phyloP scores from a whole-genome alignment of 495 filamentous ascomycete species.

The Tetracladium setigerum region DNA sequence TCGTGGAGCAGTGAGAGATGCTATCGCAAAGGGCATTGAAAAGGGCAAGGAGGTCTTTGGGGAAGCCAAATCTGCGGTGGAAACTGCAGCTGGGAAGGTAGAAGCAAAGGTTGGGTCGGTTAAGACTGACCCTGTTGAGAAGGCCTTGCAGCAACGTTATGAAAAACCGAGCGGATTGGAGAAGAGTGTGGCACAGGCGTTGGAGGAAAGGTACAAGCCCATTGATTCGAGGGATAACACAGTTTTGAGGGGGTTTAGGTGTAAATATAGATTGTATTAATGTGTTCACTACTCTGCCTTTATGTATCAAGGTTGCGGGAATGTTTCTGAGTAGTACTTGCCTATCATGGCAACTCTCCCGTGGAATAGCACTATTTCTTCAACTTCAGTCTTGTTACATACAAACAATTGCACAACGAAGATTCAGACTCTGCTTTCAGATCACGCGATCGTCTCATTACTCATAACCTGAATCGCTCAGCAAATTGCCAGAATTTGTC shows the following conservation, averaged over 20 bases:
- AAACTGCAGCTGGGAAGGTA: conserved; percentile 21
- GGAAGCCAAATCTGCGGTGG: conserved; percentile 24
- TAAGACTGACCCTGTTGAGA: conserved; percentile 31
- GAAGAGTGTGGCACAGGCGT: conserved; percentile 34
- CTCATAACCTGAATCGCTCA: too few relatives aligned
- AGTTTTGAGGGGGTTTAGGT: conserved; percentile 26
- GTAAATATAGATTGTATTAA: neutral
- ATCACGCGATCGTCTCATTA: too few relatives aligned
- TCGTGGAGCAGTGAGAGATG: conserved; percentile 22
- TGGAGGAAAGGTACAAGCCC: conserved; percentile 40
- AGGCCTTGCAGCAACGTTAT: conserved; percentile 38
- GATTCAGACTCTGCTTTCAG: too few relatives aligned
- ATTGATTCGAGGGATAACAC: conserved; percentile 33
- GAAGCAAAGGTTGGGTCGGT: conserved; percentile 15
- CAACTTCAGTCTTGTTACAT: too few relatives aligned
- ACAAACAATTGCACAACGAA: too few relatives aligned
- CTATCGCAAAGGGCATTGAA: conserved; percentile 27
- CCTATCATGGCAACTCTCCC: too few relatives aligned
- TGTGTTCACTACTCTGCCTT: neutral
- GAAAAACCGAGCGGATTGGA: conserved; percentile 25
- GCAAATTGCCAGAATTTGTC: too few relatives aligned
- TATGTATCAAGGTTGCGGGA: too few relatives aligned
- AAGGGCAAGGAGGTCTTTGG: conserved; percentile 24
- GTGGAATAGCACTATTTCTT: too few relatives aligned
- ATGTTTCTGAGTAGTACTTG: too few relatives aligned